These are phyloP conservation scores for Grosmannia serpens DNA, from an alignment of 2,329 filamentous ascomycete species.

Conservation along the genomic window DNA sequence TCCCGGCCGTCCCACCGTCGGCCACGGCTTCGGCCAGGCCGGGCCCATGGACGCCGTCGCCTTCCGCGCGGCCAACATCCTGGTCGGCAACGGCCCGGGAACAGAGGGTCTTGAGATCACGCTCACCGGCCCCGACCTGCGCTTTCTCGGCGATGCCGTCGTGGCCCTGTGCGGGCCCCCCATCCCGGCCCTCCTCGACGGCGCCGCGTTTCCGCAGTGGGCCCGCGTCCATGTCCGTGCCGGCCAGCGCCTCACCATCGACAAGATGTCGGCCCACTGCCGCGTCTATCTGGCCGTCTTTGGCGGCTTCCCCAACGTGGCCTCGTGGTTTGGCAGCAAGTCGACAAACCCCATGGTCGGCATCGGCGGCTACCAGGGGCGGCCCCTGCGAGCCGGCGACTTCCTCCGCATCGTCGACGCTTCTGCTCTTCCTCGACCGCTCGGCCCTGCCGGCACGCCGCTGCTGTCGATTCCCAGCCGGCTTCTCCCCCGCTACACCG, in stretches of 20 bases:
- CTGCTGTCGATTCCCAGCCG: too few species aligned
- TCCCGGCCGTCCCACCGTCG: conserved; percentile 42
- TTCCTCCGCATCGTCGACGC: conserved; percentile 30
- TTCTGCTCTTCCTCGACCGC: too few species aligned
- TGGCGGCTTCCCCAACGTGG: conserved; percentile 25
- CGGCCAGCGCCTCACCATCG: background rate
- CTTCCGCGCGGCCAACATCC: conserved; percentile 44
- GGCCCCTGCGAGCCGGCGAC: conserved; percentile 41
- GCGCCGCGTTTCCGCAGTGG: conserved; percentile 40
- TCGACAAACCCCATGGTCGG: conserved; percentile 42
- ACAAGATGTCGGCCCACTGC: conserved; percentile 19
- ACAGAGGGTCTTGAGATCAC: conserved; percentile 49
- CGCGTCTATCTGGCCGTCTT: conserved; percentile 47
- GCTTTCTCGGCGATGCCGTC: conserved; percentile 40
- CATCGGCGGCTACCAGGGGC: conserved; percentile 46
- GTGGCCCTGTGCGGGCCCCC: conserved; percentile 46
- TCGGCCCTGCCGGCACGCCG: too few species aligned
- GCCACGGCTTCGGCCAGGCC: conserved; percentile 45
- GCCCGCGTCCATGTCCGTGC: conserved; percentile 31
- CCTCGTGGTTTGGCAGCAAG: conserved; percentile 46
- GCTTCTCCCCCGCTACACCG: too few species aligned
- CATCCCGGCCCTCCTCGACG: conserved; percentile 40
- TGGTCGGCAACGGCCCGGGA: conserved; percentile 42
- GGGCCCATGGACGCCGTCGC: conserved; percentile 53
- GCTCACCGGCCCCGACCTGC: conserved; percentile 44